Evolutionary conservation across 768 basidiomycete genomes (phyloP).

Genomic region (Gloeophyllum trabeum): DNA sequence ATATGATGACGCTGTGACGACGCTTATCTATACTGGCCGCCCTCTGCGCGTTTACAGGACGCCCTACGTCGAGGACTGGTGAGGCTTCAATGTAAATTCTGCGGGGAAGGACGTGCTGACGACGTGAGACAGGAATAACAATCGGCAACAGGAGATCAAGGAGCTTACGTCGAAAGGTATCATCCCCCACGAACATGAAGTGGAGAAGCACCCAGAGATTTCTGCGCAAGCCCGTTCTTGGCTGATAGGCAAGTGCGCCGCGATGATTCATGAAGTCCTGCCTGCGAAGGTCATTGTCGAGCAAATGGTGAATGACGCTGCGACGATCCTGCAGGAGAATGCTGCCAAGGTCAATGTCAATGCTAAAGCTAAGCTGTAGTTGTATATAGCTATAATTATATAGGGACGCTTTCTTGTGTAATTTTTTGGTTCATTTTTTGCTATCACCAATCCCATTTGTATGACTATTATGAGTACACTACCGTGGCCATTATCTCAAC

Average conservation of each 20-base stretch:
- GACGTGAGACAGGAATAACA: slow-evolving; percentile 70
- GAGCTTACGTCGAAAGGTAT: slow-evolving; percentile 77
- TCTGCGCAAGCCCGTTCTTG: slow-evolving; percentile 54
- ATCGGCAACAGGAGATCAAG: slow-evolving; percentile 72
- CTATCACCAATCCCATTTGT: too few relatives aligned
- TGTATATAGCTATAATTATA: too few relatives aligned
- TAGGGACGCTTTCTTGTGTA: too few relatives aligned
- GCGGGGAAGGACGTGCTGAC: too few relatives aligned
- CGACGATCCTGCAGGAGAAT: slow-evolving; percentile 29
- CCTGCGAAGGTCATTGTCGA: slow-evolving; percentile 82
- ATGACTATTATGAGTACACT: too few relatives aligned
- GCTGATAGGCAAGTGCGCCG: slow-evolving; percentile 80
- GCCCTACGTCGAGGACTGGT: slow-evolving; percentile 81
- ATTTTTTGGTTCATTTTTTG: too few relatives aligned
- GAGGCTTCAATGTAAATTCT: slow-evolving; percentile 13
- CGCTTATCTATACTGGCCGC: slow-evolving; percentile 85
- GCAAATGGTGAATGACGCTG: slow-evolving; percentile 59
- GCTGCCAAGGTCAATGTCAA: slow-evolving; percentile 23
- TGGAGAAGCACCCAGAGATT: slow-evolving; percentile 76
- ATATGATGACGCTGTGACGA: slow-evolving; percentile 71
- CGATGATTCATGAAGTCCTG: slow-evolving; percentile 59
- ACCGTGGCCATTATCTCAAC: too few relatives aligned
- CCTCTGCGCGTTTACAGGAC: slow-evolving; percentile 81
- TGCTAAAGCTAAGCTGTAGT: slow-evolving; percentile 44
- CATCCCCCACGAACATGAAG: slow-evolving; percentile 59